These are phyloP conservation scores for Cladorrhinum samala DNA, from an alignment of 495 filamentous ascomycete species.

Conservation along the genomic window DNA sequence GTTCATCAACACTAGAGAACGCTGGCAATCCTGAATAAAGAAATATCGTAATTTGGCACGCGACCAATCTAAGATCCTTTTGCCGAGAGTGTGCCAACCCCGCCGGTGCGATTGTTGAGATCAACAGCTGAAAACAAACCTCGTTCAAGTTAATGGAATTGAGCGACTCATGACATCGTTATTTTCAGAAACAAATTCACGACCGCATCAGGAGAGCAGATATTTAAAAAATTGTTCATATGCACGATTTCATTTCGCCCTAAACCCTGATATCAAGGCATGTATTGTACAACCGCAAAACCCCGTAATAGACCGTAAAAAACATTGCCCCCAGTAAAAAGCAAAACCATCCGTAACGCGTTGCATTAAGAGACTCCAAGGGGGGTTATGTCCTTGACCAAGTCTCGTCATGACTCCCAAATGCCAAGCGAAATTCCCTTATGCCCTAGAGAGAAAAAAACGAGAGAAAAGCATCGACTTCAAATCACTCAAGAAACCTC, in stretches of 20 bases:
- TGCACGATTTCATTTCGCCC: slow-evolving; percentile 57
- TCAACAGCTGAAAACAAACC: too few species aligned
- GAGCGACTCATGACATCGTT: not conserved
- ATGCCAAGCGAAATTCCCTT: slow-evolving; percentile 44
- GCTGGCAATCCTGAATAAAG: too few species aligned
- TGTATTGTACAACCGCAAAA: slow-evolving; percentile 75
- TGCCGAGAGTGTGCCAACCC: too few species aligned
- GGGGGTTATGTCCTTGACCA: slow-evolving; percentile 54
- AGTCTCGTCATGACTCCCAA: slow-evolving; percentile 55
- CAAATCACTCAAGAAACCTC: slow-evolving; percentile 29
- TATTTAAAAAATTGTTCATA: slow-evolving; percentile 42
- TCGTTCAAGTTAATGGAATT: not conserved
- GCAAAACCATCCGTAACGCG: slow-evolving; percentile 86
- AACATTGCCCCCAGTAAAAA: slow-evolving; percentile 68
- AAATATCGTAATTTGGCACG: too few species aligned
- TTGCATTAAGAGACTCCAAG: slow-evolving; percentile 67
- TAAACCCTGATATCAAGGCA: slow-evolving; percentile 55
- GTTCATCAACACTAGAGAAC: too few species aligned
- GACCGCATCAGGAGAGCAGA: not conserved
- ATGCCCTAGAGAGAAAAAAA: slow-evolving; percentile 42
- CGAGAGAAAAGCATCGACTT: slow-evolving; percentile 25
- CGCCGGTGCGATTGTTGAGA: too few species aligned
- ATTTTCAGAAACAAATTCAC: not conserved
- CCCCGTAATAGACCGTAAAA: slow-evolving; percentile 61
- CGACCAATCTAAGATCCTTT: too few species aligned